phyloP scores from a whole-genome alignment of 345 rosid genomes.

The Cardamine chenopodiifolia region DNA sequence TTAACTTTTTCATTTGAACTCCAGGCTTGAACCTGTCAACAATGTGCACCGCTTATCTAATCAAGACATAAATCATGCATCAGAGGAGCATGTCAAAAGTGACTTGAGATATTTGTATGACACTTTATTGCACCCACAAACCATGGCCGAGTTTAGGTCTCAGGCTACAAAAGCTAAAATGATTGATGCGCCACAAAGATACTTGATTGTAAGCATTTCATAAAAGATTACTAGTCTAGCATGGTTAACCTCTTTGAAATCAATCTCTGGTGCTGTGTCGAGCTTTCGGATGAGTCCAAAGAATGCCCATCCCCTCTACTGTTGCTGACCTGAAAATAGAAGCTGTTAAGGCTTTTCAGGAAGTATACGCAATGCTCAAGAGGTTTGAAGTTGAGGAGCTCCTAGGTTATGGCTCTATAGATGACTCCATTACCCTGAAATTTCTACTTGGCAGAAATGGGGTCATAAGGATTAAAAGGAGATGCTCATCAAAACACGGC shows the following conservation, averaged over 20 bases:
- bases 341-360: conserved; percentile 60
- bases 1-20: neutral
- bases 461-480: conserved; percentile 49
- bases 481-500: conserved; percentile 54
- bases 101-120: conserved; percentile 62
- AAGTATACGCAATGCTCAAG: conserved; percentile 68
- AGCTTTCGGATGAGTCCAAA: conserved; percentile 53
- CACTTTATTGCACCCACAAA: conserved; percentile 57
- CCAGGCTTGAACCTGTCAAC: conserved; percentile 52
- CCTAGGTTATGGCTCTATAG: conserved; percentile 52
- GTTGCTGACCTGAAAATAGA: conserved; percentile 59
- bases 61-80: conserved; percentile 38
- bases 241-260: conserved; percentile 40
- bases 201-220: conserved; percentile 76
- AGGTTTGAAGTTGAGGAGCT: conserved; percentile 57
- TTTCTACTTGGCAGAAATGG: conserved; percentile 56
- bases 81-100: conserved; percentile 51
- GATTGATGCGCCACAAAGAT: conserved; percentile 59
- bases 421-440: conserved; percentile 53
- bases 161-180: conserved; percentile 43
- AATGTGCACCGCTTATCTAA: conserved; percentile 34
- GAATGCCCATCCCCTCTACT: conserved; percentile 57
- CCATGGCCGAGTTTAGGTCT: conserved; percentile 41
- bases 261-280: conserved; percentile 53
- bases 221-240: conserved; percentile 51